Base-by-base conservation (phyloP, 257 asterid species). In the Leonotis leonurus region DNA sequence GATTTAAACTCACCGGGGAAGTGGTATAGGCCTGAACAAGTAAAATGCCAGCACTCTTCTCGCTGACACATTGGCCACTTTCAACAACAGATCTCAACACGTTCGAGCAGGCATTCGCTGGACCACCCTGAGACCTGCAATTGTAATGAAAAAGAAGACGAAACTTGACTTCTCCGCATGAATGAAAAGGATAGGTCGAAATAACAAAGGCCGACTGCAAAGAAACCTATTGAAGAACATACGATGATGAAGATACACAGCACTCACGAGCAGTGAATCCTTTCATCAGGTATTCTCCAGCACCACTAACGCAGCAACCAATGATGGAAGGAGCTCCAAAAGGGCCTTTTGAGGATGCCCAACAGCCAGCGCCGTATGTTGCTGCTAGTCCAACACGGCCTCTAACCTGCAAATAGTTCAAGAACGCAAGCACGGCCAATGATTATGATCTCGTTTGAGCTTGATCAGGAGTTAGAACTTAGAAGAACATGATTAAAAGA, bases 321-420 rank as follows among this genome's bases (percentile, higher is more conserved):
- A 81, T 85, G 21, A 33, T 66, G 57, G 62, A 78, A 65, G 94
- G 94, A 71, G 78, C 68, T 39, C 80, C 94, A 8, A 71, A 71
- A 52, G 83, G 74, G 45, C 78, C 81, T 77, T 50, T 77, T 40
- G 90, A 60, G 44, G 89, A 92, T 55, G 95, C 96, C 99, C 99
- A 92, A 68, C 99, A 92, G 60, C 99, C 99, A 33, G 89, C 81
- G 59, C 99, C 99, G 59, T 89, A 89, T 56, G 70, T 81, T 78
- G 93, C 99, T 11, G 96, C 99, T 70, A 92, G 77, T 62, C 99
- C 99, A 33, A 92, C 93, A 57, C 97, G 93, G 26, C 99, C 99
- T 69, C 85, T 81, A 8, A 83, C 96, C 97, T 92, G 83, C 51
- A 10, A 16, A 39, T 51, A 25, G 58, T 51, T 44, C 13, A 52